These are phyloP conservation scores for Pestalotiopsis sp. DNA, from an alignment of 2,329 filamentous ascomycete genomes.

Conservation along the genomic window DNA sequence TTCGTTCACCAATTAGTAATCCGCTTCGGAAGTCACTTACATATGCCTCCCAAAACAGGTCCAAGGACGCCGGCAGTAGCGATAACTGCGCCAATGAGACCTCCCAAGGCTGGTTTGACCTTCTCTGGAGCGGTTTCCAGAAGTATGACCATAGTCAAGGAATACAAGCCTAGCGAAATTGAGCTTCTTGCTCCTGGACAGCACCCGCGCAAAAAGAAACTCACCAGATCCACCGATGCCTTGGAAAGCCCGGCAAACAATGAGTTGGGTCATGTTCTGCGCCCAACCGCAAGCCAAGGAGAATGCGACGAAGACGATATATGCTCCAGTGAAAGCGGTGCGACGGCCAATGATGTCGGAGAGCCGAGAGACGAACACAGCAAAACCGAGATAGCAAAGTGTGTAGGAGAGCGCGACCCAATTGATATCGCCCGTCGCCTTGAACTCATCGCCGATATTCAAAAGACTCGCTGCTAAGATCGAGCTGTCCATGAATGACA, in stretches of 20 bases:
- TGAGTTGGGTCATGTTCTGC: conserved; percentile 46
- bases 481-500: conserved; percentile 62
- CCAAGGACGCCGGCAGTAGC: conserved; percentile 53
- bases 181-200: no score
- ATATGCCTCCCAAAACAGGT: conserved; percentile 52
- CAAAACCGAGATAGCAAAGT: conserved; percentile 58
- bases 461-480: conserved; percentile 63
- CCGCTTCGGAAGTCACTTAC: not conserved
- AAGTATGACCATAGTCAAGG: conserved; percentile 58
- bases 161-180: conserved; percentile 47
- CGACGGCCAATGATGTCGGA: conserved; percentile 59
- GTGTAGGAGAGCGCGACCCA: conserved; percentile 61
- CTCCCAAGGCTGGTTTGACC: conserved; percentile 45
- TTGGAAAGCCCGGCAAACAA: conserved; percentile 52
- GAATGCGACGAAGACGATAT: conserved; percentile 57
- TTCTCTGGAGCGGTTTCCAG: conserved; percentile 50
- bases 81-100: conserved; percentile 51
- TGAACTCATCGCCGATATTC: conserved; percentile 56
- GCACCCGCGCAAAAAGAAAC: conserved; percentile 15
- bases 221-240: conserved; percentile 55
- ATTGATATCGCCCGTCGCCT: conserved; percentile 47
- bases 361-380: conserved; percentile 56
- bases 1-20: not conserved
- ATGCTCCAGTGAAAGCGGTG: conserved; percentile 52
- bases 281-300: conserved; percentile 59